Base-by-base conservation (phyloP, 1,284 basidiomycete genomes). In the Cronartium ribicola region DNA sequence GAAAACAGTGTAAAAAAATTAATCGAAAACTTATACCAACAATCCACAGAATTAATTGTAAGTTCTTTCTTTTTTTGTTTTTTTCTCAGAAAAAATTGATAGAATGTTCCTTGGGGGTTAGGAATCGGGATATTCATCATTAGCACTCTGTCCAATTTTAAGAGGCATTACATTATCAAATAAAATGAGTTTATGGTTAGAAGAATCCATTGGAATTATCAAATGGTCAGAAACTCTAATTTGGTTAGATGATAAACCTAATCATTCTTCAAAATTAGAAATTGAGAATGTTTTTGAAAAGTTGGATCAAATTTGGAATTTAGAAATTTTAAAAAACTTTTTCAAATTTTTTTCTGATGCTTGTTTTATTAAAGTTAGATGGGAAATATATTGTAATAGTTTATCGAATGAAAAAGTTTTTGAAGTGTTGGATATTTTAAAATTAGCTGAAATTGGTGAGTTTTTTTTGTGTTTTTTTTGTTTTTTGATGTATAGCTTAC, bases 31-130 rank as follows among this genome's bases (percentile, higher is more conserved):
- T 46, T 66, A 37, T 66, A 46, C 40, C 11, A 66, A 37, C 46
- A 73, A 44, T 48, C 63, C 37, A 29, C 65, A 66, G 20, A 39
- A 17, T 66, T 57, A 13, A 73, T 73, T 48, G 70, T 73, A 11
- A 59, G 63, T 36, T 7, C 29, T 65, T 41, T 2, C 37, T 22
- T 57, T 0, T 2, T 11, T 8, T 3, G 8, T 5, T 7, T 57
- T 22, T 29, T 5, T 8, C 5, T 20, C 20, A 7, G 5, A 57
- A 22, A 20, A 22, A 20, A 7, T 57, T 0, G 36, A 20, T 29
- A 22, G 20, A 57, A 4, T 57, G 44, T 46, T 57, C 14, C 20
- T 2, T 11, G 11, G 3, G 4, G 8, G 14, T 22, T 57, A 57
- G 55, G 55, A 57, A 57, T 20, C 20, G 20, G 55, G 55, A 22